Percentiles rank a stretch among this genome's conserved stretches.
phyloP scores from a whole-genome alignment of 768 basidiomycete genomes.

The Leccinum pellstonianum region DNA sequence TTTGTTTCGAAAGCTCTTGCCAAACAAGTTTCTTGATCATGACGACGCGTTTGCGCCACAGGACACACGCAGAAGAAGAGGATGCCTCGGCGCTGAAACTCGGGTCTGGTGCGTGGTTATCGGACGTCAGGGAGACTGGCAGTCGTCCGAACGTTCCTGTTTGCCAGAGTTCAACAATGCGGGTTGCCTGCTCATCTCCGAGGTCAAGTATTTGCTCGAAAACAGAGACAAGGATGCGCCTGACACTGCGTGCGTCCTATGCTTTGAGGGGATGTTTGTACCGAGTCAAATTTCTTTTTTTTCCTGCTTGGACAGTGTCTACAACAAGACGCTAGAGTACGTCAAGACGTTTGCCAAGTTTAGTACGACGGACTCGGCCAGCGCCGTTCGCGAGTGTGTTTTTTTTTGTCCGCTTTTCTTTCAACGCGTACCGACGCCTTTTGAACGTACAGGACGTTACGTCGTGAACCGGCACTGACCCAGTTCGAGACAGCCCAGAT shows the following conservation, averaged over 20 bases:
- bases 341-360: conserved; percentile 91
- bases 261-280: too few species aligned
- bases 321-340: conserved; percentile 90
- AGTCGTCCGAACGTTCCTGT: neutral
- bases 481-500: conserved; percentile 94
- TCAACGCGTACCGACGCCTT: neutral
- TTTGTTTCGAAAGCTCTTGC: conserved; percentile 32
- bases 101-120: conserved; percentile 52
- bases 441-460: conserved; percentile 56
- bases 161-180: conserved; percentile 83
- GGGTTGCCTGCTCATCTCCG: conserved; percentile 87
- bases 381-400: conserved; percentile 80
- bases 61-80: conserved; percentile 71
- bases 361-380: conserved; percentile 78
- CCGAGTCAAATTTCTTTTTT: neutral
- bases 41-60: conserved; percentile 60
- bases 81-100: conserved; percentile 84
- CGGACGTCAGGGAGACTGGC: too few species aligned
- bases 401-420: neutral
- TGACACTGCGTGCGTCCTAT: conserved; percentile 67
- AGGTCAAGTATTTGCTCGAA: conserved; percentile 88
- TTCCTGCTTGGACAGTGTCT: conserved; percentile 57
- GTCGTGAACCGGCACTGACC: conserved; percentile 75
- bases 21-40: conserved; percentile 48
- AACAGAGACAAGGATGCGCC: conserved; percentile 86